phyloP scores from a whole-genome alignment of 179 eudicot genomes.

The Drosera spatulata region DNA sequence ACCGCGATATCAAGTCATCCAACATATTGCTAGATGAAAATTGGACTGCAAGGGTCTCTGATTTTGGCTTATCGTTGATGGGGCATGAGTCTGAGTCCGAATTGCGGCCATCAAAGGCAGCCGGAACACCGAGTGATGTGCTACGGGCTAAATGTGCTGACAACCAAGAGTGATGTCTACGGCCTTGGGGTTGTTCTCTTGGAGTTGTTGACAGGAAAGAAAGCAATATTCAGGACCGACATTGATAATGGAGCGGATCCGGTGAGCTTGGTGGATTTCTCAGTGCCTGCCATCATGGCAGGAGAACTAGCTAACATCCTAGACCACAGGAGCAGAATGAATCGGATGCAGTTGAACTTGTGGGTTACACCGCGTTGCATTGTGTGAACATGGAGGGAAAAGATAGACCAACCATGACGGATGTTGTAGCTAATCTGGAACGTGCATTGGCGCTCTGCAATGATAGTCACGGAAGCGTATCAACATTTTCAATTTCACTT shows the following conservation, averaged over 20 bases:
- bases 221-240: conserved; percentile 54
- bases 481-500: conserved; percentile 57
- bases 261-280: conserved; percentile 62
- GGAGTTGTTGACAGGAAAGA: conserved; percentile 80
- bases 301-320: conserved; percentile 56
- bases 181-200: conserved; percentile 92
- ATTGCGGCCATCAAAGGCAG: conserved; percentile 53
- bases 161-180: conserved; percentile 86
- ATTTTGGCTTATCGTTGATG: conserved; percentile 77
- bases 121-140: conserved; percentile 93
- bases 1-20: conserved; percentile 85
- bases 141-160: conserved; percentile 70
- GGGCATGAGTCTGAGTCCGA: conserved; percentile 43
- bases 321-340: conserved; percentile 54
- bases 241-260: conserved; percentile 44
- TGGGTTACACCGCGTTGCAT: conserved; percentile 74
- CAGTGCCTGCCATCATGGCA: conserved; percentile 52
- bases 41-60: conserved; percentile 91
- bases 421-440: conserved; percentile 82
- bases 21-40: conserved; percentile 69
- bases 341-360: conserved; percentile 80
- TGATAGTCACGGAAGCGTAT: conserved; percentile 80
- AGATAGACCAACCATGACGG: conserved; percentile 78
- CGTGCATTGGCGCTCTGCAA: conserved; percentile 54
- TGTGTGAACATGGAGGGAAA: conserved; percentile 88